These are phyloP conservation scores for Shiraia sp. DNA, from an alignment of 2,329 filamentous ascomycete genomes.

Conservation along the genomic window DNA sequence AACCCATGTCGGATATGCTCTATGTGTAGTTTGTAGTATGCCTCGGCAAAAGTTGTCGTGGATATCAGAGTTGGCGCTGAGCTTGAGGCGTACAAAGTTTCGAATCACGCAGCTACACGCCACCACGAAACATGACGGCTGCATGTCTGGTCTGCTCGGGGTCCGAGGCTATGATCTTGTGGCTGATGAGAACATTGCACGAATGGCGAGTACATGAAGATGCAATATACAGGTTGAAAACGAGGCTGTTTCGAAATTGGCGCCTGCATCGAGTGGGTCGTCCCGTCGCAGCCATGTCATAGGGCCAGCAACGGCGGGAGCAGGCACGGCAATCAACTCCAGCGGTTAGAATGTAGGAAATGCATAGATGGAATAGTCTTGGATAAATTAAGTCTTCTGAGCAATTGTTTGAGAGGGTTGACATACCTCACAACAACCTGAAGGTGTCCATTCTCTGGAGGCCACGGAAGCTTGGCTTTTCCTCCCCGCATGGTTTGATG, in stretches of 20 bases:
- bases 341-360: no score
- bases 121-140: constrained; percentile 25
- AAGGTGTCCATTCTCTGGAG: no score
- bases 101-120: constrained; percentile 22
- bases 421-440: no score
- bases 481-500: no score
- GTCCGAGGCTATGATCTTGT: constrained; percentile 11
- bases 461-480: no score
- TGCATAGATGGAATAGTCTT: no score
- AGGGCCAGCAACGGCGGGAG: no score
- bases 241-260: constrained; percentile 21
- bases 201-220: constrained; percentile 10
- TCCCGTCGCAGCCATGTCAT: no score
- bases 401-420: no score
- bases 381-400: no score
- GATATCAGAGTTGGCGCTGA: constrained; percentile 6
- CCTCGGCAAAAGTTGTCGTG: constrained; percentile 1
- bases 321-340: no score
- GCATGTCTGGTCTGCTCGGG: constrained; percentile 5
- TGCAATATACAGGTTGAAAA: constrained; percentile 8
- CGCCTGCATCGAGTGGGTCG: constrained; percentile 18
- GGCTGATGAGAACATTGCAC: constrained; percentile 7
- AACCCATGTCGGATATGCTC: constrained; percentile 6
- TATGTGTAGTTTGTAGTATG: constrained; percentile 5
- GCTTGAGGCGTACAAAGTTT: constrained; percentile 23